Conservation (phyloP, 805 yeast genomes). For the Schizosaccharomyces pombe region DNA sequence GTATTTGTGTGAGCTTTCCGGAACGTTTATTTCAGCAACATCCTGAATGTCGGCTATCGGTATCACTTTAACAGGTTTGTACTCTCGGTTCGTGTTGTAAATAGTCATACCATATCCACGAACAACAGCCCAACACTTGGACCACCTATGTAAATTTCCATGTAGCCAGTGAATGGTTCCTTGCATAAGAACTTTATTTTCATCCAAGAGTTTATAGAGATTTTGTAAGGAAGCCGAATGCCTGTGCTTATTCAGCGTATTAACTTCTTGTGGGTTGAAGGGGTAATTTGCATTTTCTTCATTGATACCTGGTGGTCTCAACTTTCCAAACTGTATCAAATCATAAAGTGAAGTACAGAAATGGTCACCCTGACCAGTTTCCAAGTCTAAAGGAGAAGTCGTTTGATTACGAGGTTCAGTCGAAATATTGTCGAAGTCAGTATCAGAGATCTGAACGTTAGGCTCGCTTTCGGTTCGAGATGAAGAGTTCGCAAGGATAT, state of each 20-base stretch:
- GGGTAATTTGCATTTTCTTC: neutral
- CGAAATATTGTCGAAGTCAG: conserved; percentile 5
- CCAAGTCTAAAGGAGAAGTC: too few relatives aligned
- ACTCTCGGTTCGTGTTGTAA: conserved; percentile 17
- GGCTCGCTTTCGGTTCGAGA: neutral
- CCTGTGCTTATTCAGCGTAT: neutral
- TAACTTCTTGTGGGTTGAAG: neutral
- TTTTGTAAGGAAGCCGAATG: conserved; percentile 5
- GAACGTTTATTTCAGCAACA: conserved; percentile 28
- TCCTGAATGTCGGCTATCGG: conserved; percentile 20
- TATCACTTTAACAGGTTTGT: conserved; percentile 17
- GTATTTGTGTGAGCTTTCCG: neutral
- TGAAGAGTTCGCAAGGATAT: neutral
- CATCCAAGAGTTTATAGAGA: conserved; percentile 6
- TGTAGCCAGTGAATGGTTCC: conserved; percentile 22
- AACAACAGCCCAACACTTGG: conserved; percentile 20
- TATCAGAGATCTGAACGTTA: neutral
- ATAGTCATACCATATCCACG: conserved; percentile 22
- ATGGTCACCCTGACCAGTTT: neutral
- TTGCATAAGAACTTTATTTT: conserved; percentile 20
- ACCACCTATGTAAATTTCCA: conserved; percentile 28
- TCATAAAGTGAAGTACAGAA: neutral
- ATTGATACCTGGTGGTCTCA: neutral
- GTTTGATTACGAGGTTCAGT: too few relatives aligned
- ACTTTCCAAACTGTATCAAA: neutral